A percentile compares a stretch with the other conserved stretches of the same genome.
Conservation (phyloP, 225 moss, liverwort and hornwort genomes). For the Straminergon stramineum region DNA sequence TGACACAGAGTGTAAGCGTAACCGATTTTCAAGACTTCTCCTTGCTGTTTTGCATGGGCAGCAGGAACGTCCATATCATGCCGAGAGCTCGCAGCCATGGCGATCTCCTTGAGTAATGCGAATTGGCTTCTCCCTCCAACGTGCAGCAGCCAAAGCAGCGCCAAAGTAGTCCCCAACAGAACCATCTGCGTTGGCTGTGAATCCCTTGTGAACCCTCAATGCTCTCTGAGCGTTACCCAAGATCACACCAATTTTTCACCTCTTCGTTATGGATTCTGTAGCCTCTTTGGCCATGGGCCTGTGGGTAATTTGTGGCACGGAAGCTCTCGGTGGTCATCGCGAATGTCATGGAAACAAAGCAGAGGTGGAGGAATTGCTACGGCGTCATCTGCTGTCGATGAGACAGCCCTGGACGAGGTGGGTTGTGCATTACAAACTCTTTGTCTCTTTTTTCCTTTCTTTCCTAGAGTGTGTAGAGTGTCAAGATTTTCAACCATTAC, state of each 20-base stretch:
- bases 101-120: slow-evolving; percentile 5
- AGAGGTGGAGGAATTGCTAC: neutral
- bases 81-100: slow-evolving; percentile 16
- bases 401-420: slow-evolving; percentile 29
- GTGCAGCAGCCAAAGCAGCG: neutral
- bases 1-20: neutral
- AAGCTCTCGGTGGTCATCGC: neutral
- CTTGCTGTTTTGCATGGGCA: neutral
- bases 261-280: neutral
- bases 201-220: neutral
- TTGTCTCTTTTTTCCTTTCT: neutral
- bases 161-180: neutral
- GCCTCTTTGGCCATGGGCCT: neutral
- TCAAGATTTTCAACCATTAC: neutral
- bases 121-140: neutral
- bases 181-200: neutral
- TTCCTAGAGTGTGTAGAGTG: neutral
- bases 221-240: neutral
- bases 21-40: neutral
- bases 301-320: neutral
- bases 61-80: slow-evolving; percentile 1
- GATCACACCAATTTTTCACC: neutral
- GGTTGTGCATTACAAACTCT: neutral
- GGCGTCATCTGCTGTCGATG: slow-evolving; percentile 27
- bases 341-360: neutral